Conservation (phyloP, 495 filamentous ascomycete species). For the Trichocladium uniseriatum region DNA sequence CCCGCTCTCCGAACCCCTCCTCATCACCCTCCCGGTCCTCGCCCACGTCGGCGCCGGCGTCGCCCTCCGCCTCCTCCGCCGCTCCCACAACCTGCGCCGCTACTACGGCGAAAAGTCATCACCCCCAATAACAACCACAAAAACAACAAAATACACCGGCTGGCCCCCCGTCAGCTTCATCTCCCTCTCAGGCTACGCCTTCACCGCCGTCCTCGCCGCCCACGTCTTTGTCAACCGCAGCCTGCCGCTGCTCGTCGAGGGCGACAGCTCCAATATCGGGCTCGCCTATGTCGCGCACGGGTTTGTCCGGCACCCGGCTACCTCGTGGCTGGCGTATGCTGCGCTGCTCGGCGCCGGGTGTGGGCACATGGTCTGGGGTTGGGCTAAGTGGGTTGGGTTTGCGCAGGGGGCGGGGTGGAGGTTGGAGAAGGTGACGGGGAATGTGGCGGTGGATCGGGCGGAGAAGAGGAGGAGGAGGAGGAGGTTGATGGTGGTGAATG, state of each 20-base stretch:
- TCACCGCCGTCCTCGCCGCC: constrained; percentile 52
- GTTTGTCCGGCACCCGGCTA: constrained; percentile 55
- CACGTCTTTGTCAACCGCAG: constrained; percentile 65
- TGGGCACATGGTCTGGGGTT: constrained; percentile 77
- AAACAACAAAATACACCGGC: too few relatives aligned
- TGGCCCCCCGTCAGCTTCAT: constrained; percentile 64
- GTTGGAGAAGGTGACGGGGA: constrained; percentile 20
- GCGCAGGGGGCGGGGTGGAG: constrained; percentile 34
- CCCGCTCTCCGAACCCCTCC: constrained; percentile 51
- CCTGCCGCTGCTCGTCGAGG: constrained; percentile 64
- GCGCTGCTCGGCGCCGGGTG: constrained; percentile 58
- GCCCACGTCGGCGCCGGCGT: constrained; percentile 59
- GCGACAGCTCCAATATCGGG: constrained; percentile 72
- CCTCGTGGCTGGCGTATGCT: constrained; percentile 59
- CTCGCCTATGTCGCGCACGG: constrained; percentile 80
- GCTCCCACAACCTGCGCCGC: constrained; percentile 52
- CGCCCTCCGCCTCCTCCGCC: constrained; percentile 62
- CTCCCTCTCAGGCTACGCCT: constrained; percentile 55
- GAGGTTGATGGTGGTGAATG: constrained; percentile 63
- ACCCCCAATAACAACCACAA: constrained; percentile 13
- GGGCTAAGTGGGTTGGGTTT: constrained; percentile 61
- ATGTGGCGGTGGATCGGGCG: constrained; percentile 23
- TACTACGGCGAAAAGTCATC: constrained; percentile 49
- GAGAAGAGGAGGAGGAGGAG: constrained; percentile 43
- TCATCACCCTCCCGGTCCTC: constrained; percentile 50